Conservation (phyloP, 192 early-diverging fungal genomes). For the Oehlia diaphana region DNA sequence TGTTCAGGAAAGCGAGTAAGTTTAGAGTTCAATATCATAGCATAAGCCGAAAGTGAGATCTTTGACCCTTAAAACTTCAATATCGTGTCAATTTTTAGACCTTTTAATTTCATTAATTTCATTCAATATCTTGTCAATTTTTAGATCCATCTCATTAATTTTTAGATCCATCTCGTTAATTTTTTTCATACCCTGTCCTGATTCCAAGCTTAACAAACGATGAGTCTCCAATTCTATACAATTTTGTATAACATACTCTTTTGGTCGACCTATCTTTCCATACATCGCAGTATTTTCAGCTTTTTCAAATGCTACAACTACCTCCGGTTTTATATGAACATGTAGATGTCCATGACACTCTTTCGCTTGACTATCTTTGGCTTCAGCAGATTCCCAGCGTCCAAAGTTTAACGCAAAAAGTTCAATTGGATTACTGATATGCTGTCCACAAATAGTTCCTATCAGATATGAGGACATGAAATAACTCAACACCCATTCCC, state of each 20-base stretch:
- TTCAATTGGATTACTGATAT: background rate
- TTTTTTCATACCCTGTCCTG: background rate
- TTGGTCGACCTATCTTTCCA: background rate
- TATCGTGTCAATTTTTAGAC: too few species aligned
- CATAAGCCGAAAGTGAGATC: too few species aligned
- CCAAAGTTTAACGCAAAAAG: background rate
- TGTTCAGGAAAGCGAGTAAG: too few species aligned
- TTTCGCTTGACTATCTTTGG: background rate
- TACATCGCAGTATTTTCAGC: background rate
- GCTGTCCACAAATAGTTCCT: too few species aligned
- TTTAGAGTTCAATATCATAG: too few species aligned
- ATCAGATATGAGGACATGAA: too few species aligned
- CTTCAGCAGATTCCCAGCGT: background rate
- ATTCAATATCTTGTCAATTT: too few species aligned
- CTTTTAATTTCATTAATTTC: too few species aligned
- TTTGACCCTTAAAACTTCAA: too few species aligned
- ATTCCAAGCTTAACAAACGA: background rate
- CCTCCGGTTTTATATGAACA: background rate
- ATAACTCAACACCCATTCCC: too few species aligned
- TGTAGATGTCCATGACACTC: background rate
- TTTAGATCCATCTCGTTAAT: too few species aligned
- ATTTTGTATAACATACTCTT: background rate
- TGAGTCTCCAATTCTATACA: background rate
- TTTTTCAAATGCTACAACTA: background rate
- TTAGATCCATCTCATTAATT: too few species aligned